Evolutionary conservation across 495 filamentous ascomycete species (phyloP).

Genomic region (Penicillium simplicissimum): DNA sequence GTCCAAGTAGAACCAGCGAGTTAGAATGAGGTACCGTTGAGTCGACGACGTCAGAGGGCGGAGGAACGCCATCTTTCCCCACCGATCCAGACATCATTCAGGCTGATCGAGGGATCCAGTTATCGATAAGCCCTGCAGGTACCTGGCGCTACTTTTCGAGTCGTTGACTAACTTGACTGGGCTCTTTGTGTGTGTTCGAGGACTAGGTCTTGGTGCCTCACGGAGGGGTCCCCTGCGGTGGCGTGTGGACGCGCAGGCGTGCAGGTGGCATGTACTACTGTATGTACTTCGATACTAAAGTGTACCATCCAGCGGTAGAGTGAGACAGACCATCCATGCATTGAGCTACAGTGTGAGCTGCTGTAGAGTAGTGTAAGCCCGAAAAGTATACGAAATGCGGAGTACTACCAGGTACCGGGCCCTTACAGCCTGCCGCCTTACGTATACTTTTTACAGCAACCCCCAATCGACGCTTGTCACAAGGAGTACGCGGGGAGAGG

Average conservation of each 20-base stretch:
- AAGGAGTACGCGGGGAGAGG: conserved; percentile 4
- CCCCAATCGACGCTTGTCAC: neutral
- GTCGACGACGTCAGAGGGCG: conserved; percentile 22
- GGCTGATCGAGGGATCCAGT: neutral
- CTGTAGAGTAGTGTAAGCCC: neutral
- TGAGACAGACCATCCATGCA: neutral
- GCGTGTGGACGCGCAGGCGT: neutral
- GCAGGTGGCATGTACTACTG: neutral
- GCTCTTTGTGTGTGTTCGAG: neutral
- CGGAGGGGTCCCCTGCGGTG: conserved; percentile 20
- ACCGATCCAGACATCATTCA: conserved; percentile 19
- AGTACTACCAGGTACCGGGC: conserved; percentile 33
- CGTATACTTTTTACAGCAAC: neutral
- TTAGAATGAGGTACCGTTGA: neutral
- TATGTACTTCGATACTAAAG: neutral
- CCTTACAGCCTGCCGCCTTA: conserved; percentile 5
- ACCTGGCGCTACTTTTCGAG: conserved; percentile 30
- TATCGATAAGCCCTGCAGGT: conserved; percentile 36
- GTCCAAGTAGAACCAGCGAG: neutral
- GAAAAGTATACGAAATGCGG: neutral
- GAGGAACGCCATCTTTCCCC: neutral
- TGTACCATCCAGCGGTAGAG: neutral
- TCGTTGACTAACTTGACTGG: conserved; percentile 13
- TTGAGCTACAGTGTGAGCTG: neutral
- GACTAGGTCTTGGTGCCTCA: neutral